Conservation (phyloP, 768 basidiomycete species). For the Hortiboletus campestris region DNA sequence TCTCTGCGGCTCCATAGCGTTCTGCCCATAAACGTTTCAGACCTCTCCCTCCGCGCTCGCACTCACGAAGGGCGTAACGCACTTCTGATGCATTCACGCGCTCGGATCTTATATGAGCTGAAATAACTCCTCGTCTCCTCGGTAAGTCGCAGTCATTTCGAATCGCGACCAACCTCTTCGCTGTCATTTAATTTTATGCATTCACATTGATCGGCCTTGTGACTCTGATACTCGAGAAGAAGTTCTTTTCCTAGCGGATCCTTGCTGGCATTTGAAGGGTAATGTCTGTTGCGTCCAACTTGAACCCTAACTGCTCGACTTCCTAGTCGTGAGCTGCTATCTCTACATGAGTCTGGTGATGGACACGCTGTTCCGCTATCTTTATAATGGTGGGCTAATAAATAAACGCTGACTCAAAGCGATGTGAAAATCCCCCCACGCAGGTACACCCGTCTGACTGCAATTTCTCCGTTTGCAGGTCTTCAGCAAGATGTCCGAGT, state of each 20-base stretch:
- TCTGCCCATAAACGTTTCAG: not conserved
- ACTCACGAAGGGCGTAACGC: not conserved
- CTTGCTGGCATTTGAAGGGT: not conserved
- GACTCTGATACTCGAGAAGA: not conserved
- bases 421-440: too few relatives aligned
- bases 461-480: not conserved
- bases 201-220: not conserved
- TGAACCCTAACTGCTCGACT: not conserved
- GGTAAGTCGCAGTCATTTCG: not conserved
- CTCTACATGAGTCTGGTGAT: not conserved
- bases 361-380: not conserved
- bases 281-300: not conserved
- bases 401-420: not conserved
- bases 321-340: not conserved
- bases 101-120: not conserved
- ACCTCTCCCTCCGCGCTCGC: not conserved
- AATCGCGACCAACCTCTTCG: not conserved
- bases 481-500: constrained; percentile 12
- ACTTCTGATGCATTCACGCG: not conserved
- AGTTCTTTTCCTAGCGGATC: not conserved
- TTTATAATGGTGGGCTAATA: not conserved
- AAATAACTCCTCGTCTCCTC: not conserved
- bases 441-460: not conserved
- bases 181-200: not conserved
- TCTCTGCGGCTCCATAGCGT: too few relatives aligned